phyloP scores from a whole-genome alignment of 371 early-diverging fungal genomes.

The Polyrhizophydium stewartii region DNA sequence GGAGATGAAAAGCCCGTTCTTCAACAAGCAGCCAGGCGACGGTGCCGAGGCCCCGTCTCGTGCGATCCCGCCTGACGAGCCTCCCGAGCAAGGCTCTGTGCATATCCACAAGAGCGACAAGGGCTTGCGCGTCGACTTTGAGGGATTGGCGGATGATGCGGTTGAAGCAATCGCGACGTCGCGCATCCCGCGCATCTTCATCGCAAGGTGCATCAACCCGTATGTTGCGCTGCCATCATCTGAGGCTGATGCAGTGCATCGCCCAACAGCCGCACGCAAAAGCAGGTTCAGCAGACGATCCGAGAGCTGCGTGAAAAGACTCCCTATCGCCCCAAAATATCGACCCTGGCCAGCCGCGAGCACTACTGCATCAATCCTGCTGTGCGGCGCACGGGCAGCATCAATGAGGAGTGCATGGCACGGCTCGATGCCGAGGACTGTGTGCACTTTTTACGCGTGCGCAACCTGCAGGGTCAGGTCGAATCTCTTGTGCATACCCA shows the following conservation, averaged over 20 bases:
- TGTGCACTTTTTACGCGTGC: background rate
- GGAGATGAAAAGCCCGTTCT: no score
- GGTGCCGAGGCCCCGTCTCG: no score
- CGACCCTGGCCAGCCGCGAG: slow-evolving; percentile 22
- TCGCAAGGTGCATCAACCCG: background rate
- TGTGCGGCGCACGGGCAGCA: slow-evolving; percentile 2
- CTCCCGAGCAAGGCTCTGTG: no score
- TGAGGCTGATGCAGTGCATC: no score
- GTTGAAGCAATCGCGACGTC: no score
- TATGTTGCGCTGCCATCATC: no score
- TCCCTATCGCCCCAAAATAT: slow-evolving; percentile 11
- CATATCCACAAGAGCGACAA: no score
- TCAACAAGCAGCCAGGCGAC: no score
- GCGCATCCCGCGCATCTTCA: background rate
- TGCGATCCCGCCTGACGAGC: no score
- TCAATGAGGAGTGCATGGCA: slow-evolving; percentile 11
- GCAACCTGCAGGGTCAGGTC: background rate
- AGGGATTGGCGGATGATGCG: no score
- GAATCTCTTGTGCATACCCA: slow-evolving; percentile 4
- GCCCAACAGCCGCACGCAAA: slow-evolving; percentile 28
- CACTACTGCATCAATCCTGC: slow-evolving; percentile 21
- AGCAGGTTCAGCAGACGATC: slow-evolving; percentile 25
- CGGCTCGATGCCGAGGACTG: background rate
- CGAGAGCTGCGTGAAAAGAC: slow-evolving; percentile 16
- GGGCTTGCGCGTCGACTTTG: no score